Evolutionary conservation across 169 alveolate species (phyloP).

Genomic region (Perkinsus olseni): DNA sequence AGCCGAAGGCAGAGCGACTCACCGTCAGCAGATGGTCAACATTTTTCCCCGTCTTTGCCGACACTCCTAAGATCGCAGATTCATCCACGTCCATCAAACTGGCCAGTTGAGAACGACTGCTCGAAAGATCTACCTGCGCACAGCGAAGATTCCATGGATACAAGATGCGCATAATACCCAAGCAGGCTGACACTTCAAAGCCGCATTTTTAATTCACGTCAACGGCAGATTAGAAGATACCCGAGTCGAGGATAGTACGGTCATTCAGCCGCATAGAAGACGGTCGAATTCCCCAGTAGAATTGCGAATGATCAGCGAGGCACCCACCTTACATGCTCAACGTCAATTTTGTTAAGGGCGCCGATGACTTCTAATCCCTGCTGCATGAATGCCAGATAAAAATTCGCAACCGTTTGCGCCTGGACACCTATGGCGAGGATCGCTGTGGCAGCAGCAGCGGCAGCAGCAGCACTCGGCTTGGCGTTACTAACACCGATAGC

Average conservation of each 20-base stretch:
- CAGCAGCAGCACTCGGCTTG: no score
- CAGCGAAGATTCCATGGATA: background rate
- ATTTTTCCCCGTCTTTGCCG: conserved; percentile 17
- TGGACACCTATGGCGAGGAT: conserved; percentile 49
- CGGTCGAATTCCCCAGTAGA: no score
- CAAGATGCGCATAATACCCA: background rate
- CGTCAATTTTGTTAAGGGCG: conserved; percentile 82
- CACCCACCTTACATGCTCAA: conserved; percentile 11
- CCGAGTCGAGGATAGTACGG: no score
- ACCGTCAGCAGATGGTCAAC: background rate
- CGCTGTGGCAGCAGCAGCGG: no score
- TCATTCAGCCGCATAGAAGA: no score
- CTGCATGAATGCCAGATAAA: conserved; percentile 61
- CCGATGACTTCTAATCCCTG: conserved; percentile 78
- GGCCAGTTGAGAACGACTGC: background rate
- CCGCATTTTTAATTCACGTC: no score
- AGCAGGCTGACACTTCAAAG: no score
- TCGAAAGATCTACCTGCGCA: background rate
- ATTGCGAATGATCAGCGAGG: no score
- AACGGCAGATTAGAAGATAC: no score
- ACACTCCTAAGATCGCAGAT: background rate
- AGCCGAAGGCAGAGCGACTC: no score
- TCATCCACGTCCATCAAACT: conserved; percentile 8
- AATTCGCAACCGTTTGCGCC: conserved; percentile 83
- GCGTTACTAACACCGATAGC: no score